phyloP scores from a whole-genome alignment of 2,329 filamentous ascomycete genomes.

The Aureobasidium sp. region DNA sequence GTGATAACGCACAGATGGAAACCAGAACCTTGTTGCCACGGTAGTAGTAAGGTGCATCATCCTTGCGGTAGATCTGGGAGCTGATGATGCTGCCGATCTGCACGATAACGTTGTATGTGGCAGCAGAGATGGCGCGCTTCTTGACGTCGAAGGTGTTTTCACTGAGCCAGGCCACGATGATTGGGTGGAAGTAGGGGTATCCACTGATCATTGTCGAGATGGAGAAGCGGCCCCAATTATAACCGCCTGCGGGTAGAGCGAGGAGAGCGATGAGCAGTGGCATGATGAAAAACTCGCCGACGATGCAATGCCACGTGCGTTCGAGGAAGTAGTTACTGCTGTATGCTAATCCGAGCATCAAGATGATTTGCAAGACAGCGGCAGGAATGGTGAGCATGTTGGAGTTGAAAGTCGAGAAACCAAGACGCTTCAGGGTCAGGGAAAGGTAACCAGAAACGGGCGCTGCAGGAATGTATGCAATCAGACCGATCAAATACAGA shows the following conservation, averaged over 20 bases:
- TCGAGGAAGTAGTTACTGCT: conserved; percentile 49
- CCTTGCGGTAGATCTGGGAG: conserved; percentile 41
- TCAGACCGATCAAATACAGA: conserved; percentile 37
- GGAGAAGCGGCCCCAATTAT: conserved; percentile 43
- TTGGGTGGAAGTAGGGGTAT: conserved; percentile 49
- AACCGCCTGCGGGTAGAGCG: conserved; percentile 40
- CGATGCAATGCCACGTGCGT: conserved; percentile 45
- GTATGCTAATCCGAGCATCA: conserved; percentile 47
- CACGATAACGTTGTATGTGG: conserved; percentile 42
- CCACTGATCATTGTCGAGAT: conserved; percentile 13
- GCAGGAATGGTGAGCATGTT: conserved; percentile 18
- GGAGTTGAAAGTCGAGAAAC: conserved; percentile 33
- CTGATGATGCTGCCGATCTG: conserved; percentile 37
- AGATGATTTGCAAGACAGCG: conserved; percentile 36
- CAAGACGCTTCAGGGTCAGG: conserved; percentile 48
- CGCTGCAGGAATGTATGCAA: conserved; percentile 46
- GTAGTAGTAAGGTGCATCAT: conserved; percentile 50
- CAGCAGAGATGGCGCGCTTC: conserved; percentile 41
- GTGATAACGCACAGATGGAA: conserved; percentile 39
- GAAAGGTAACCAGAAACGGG: conserved; percentile 49
- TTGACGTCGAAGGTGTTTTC: conserved; percentile 45
- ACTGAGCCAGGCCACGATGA: conserved; percentile 44
- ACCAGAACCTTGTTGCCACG: conserved; percentile 51
- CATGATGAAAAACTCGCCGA: conserved; percentile 46
- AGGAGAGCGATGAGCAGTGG: conserved; percentile 45